Base-by-base conservation (phyloP, 176 grass and related monocot genomes). In the Zizania latifolia region DNA sequence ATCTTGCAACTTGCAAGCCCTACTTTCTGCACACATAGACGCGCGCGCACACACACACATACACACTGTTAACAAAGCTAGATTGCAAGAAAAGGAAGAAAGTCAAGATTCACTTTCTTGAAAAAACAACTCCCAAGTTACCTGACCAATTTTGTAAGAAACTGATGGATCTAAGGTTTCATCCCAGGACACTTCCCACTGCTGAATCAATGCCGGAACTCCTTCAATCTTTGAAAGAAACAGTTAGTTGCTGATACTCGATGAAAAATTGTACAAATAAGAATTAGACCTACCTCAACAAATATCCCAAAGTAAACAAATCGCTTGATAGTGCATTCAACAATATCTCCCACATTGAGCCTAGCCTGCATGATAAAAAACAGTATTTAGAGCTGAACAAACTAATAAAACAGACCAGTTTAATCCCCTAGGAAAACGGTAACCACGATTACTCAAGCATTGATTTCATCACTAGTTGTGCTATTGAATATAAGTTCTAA, bases 251-350 rank as follows among this genome's bases (percentile, higher is more conserved):
- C 21, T 77, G 58, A 46, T 82, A 13, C 61, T 71, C 16, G 82
- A 58, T 30, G 34, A 74, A 74, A 82, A 31, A 26, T 48, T 32
- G 4, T 43, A 44, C 17, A 62, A 8, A 6, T 6, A 37, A 72
- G 32, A 67, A 82, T 54, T 54, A 48, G 21, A 71, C 71, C 65
- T 83, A 94, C 91, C 91, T 94, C 79, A 28, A 94, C 95, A 79
- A 99, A 99, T 90, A 99, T 94, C 76, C 95, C 95, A 80, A 89
- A 92, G 73, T 92, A 94, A 41, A 86, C 86, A 88, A 99, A 94
- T 86, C 83, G 77, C 65, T 86, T 87, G 75, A 99, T 92, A 17
- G 71, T 68, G 61, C 91, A 99, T 79, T 86, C 78, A 56, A 94
- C 77, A 31, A 88, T 83, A 85, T 99, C 91, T 58, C 95, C 95